These are phyloP conservation scores for Pouteria glomerata DNA, from an alignment of 148 eudicot species.

Conservation along the genomic window DNA sequence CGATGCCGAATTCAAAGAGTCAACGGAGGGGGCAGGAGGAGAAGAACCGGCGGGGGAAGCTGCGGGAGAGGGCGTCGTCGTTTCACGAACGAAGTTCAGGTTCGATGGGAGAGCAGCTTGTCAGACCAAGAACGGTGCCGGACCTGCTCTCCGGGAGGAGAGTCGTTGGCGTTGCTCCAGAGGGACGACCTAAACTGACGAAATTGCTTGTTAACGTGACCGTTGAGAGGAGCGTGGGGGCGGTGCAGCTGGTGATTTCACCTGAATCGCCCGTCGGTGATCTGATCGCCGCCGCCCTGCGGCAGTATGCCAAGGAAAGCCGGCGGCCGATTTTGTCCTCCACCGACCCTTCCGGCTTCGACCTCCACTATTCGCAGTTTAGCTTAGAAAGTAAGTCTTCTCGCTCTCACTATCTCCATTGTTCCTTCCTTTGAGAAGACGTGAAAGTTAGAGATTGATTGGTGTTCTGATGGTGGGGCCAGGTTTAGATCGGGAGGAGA, in stretches of 20 bases:
- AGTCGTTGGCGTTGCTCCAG: background rate
- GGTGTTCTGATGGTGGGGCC: no score
- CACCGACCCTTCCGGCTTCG: constrained; percentile 27
- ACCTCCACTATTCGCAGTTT: constrained; percentile 81
- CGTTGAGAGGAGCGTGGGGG: constrained; percentile 60
- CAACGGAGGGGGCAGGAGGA: constrained; percentile 21
- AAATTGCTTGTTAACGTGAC: constrained; percentile 68
- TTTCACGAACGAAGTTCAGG: constrained; percentile 34
- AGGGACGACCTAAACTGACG: constrained; percentile 33
- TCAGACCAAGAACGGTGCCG: constrained; percentile 68
- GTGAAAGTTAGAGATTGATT: background rate
- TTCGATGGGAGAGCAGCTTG: constrained; percentile 14
- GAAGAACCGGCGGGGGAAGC: constrained; percentile 17
- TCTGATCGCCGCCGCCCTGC: constrained; percentile 44
- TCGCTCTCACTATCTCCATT: background rate
- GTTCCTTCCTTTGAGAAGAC: no score
- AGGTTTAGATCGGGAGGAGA: constrained; percentile 76
- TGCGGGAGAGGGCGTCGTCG: constrained; percentile 44
- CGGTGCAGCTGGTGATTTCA: constrained; percentile 55
- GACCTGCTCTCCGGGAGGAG: constrained; percentile 31
- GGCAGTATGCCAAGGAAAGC: constrained; percentile 58
- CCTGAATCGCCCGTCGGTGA: constrained; percentile 57
- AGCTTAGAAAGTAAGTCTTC: constrained; percentile 63
- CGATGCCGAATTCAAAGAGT: constrained; percentile 47
- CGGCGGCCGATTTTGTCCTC: constrained; percentile 44